These are phyloP conservation scores for Pulicaria dysenterica DNA, from an alignment of 129 eudicot species.

Conservation along the genomic window DNA sequence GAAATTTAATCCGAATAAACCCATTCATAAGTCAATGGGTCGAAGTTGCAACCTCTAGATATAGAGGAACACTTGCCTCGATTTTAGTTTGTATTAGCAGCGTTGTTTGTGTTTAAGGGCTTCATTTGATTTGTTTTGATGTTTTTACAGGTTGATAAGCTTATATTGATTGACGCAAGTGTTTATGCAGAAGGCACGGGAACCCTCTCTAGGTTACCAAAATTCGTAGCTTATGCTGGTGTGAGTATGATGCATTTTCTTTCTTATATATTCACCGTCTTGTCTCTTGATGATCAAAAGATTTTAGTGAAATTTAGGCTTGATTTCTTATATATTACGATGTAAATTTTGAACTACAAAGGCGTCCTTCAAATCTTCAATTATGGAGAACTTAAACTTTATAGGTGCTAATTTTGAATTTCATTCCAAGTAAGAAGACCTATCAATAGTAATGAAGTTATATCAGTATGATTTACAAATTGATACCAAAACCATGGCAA, in stretches of 20 bases:
- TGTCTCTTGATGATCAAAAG: background rate
- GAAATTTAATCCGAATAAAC: background rate
- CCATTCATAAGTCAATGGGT: background rate
- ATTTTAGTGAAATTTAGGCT: background rate
- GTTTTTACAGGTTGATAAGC: constrained; percentile 73
- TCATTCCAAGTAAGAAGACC: too few species aligned
- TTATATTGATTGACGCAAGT: constrained; percentile 87
- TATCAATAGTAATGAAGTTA: too few species aligned
- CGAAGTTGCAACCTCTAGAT: background rate
- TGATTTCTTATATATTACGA: background rate
- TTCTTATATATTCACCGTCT: background rate
- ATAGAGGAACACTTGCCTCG: background rate
- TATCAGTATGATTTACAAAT: too few species aligned
- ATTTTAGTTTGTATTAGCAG: background rate
- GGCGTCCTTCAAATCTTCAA: too few species aligned
- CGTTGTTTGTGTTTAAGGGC: background rate
- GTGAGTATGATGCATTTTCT: constrained; percentile 46
- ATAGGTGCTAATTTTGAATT: too few species aligned
- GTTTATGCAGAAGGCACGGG: constrained; percentile 96
- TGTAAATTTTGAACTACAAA: too few species aligned
- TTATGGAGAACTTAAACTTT: too few species aligned
- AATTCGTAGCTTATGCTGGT: constrained; percentile 69
- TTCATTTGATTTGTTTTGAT: constrained; percentile 3
- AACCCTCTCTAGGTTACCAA: constrained; percentile 71
- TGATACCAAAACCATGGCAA: too few species aligned